Evolutionary conservation across 2,329 filamentous ascomycete genomes (phyloP).

Genomic region (Aspergillus amoenus): DNA sequence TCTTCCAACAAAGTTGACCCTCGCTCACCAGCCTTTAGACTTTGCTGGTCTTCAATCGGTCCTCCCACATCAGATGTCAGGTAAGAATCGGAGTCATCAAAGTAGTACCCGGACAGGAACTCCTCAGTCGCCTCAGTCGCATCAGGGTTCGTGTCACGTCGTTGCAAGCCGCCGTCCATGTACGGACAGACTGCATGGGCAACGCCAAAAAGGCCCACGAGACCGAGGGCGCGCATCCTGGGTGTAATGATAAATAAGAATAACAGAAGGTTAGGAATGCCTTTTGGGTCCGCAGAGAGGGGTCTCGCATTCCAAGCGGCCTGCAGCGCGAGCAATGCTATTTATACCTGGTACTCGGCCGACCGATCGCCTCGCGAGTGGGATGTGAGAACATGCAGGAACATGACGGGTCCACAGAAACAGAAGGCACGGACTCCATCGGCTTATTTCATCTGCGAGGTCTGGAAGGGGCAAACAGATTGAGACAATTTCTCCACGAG

Average conservation of each 20-base stretch:
- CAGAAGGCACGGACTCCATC: background rate
- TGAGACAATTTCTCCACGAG: background rate
- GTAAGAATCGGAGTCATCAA: slow-evolving; percentile 56
- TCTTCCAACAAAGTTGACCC: slow-evolving; percentile 71
- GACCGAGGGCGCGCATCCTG: slow-evolving; percentile 27
- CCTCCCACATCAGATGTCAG: slow-evolving; percentile 68
- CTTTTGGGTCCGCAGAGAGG: background rate
- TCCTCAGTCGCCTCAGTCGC: slow-evolving; percentile 35
- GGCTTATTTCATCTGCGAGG: slow-evolving; percentile 4
- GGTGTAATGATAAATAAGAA: background rate
- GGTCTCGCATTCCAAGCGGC: slow-evolving; percentile 1
- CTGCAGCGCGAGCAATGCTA: background rate
- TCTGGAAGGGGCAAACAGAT: slow-evolving; percentile 6
- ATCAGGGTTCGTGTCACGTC: slow-evolving; percentile 25
- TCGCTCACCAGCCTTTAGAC: slow-evolving; percentile 64
- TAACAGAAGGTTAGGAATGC: background rate
- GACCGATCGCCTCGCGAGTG: background rate
- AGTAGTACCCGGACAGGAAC: slow-evolving; percentile 45
- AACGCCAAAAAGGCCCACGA: slow-evolving; percentile 33
- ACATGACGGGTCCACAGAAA: background rate
- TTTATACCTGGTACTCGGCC: background rate
- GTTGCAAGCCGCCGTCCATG: slow-evolving; percentile 32
- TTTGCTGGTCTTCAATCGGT: slow-evolving; percentile 66
- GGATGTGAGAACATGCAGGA: background rate
- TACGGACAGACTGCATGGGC: slow-evolving; percentile 43